These are phyloP conservation scores for Hamamelis virginiana DNA, from an alignment of 164 flowering plant genomes.

Conservation along the genomic window DNA sequence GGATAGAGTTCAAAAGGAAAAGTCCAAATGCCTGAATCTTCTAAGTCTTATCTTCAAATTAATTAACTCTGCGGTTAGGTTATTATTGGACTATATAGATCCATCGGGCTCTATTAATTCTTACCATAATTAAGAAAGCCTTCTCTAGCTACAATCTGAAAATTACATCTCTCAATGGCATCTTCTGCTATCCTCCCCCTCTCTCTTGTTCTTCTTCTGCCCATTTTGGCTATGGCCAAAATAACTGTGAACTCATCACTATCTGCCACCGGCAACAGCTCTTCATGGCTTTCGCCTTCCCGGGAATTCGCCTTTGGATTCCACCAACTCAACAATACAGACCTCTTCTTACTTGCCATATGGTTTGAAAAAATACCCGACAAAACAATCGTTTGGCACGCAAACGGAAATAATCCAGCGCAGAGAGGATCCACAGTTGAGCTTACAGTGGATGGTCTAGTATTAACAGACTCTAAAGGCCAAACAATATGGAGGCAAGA, in stretches of 20 bases:
- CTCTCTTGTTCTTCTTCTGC: neutral
- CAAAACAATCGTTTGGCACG: constrained; percentile 4
- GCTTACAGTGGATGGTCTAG: neutral
- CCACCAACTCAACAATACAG: neutral
- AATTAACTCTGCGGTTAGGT: no score
- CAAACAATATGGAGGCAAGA: neutral
- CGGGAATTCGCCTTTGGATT: constrained; percentile 8
- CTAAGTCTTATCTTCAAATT: no score
- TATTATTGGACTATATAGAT: no score
- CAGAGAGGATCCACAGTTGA: neutral
- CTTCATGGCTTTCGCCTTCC: constrained; percentile 2
- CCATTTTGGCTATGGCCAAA: neutral
- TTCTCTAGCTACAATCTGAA: no score
- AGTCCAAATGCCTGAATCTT: no score
- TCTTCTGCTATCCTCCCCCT: neutral
- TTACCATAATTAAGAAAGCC: no score
- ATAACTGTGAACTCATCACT: constrained; percentile 3
- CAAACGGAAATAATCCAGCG: neutral
- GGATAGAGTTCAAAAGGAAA: no score
- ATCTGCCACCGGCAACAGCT: neutral
- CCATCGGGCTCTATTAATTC: no score
- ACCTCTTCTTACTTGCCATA: constrained; percentile 9
- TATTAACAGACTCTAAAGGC: neutral
- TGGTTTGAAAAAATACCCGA: constrained; percentile 11
- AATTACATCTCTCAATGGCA: neutral